These are phyloP conservation scores for Cystobasidium ongulense DNA, from an alignment of 768 basidiomycete genomes.

Conservation along the genomic window DNA sequence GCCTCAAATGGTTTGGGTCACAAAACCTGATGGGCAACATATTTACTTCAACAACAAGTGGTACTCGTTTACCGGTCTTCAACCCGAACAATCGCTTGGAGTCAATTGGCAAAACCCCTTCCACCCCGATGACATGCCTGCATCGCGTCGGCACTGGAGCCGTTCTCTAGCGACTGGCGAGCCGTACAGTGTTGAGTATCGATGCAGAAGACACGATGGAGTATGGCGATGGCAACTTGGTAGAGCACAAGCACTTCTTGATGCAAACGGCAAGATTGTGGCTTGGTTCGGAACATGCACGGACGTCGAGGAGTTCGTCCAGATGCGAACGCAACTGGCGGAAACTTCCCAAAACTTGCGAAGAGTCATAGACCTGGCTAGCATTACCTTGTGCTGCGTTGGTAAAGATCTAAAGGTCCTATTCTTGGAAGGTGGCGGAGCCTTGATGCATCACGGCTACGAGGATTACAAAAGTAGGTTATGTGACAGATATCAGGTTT, in stretches of 20 bases:
- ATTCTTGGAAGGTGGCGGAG: constrained; percentile 56
- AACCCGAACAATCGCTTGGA: constrained; percentile 35
- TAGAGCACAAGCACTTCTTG: constrained; percentile 30
- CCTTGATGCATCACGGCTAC: constrained; percentile 42
- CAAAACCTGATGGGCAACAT: constrained; percentile 33
- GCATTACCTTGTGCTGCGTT: constrained; percentile 4
- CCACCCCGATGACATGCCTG: constrained; percentile 38
- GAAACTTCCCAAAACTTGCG: not conserved
- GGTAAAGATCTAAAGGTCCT: not conserved
- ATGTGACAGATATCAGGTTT: not conserved
- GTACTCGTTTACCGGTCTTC: constrained; percentile 37
- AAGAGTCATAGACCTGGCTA: constrained; percentile 3
- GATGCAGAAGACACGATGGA: constrained; percentile 35
- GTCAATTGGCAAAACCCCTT: constrained; percentile 38
- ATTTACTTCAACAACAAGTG: constrained; percentile 35
- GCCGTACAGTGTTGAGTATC: constrained; percentile 36
- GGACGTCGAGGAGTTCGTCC: constrained; percentile 37
- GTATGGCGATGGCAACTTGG: constrained; percentile 37
- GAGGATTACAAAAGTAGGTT: constrained; percentile 62
- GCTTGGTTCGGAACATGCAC: constrained; percentile 38
- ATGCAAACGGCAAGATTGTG: constrained; percentile 32
- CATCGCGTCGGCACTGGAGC: constrained; percentile 24
- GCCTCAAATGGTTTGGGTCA: constrained; percentile 38
- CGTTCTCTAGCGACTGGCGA: constrained; percentile 36
- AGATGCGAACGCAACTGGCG: not conserved